These are phyloP conservation scores for Cryptococcus sp. DNA, from an alignment of 1,284 basidiomycete species.

Conservation along the genomic window DNA sequence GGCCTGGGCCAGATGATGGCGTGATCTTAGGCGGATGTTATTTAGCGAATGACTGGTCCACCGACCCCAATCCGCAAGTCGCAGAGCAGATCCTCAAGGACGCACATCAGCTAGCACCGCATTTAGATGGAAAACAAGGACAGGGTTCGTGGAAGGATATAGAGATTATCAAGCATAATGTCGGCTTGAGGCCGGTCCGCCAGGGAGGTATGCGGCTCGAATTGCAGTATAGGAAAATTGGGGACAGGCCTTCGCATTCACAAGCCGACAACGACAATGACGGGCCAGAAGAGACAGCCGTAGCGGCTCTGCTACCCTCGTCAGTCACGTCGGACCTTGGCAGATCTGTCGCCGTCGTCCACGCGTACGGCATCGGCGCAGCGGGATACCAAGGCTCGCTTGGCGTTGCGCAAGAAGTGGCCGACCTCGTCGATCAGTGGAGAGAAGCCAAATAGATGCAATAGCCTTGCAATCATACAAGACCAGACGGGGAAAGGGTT, in stretches of 20 bases:
- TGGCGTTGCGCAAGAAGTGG: constrained; percentile 50
- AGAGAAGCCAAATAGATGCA: not conserved
- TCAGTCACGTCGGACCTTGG: constrained; percentile 42
- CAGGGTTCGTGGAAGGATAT: constrained; percentile 46
- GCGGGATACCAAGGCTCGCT: constrained; percentile 48
- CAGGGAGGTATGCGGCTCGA: constrained; percentile 70
- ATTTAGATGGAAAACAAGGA: constrained; percentile 35
- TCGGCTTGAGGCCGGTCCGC: constrained; percentile 71
- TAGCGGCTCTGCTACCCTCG: constrained; percentile 1
- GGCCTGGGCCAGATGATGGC: constrained; percentile 48
- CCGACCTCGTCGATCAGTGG: constrained; percentile 29
- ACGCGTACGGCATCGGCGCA: constrained; percentile 66
- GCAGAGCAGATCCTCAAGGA: constrained; percentile 50
- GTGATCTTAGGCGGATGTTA: constrained; percentile 51
- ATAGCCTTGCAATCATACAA: no score
- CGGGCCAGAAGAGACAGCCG: not conserved
- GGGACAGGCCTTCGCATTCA: constrained; percentile 25
- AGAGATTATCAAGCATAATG: constrained; percentile 63
- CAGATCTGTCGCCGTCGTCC: constrained; percentile 60
- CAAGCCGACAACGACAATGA: not conserved
- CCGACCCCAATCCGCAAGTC: constrained; percentile 34
- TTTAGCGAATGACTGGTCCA: constrained; percentile 42
- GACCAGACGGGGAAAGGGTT: no score
- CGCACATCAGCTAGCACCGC: constrained; percentile 47
- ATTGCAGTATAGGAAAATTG: constrained; percentile 57